phyloP scores from a whole-genome alignment of 2,329 filamentous ascomycete species.

The Hymenoscyphus scutula region DNA sequence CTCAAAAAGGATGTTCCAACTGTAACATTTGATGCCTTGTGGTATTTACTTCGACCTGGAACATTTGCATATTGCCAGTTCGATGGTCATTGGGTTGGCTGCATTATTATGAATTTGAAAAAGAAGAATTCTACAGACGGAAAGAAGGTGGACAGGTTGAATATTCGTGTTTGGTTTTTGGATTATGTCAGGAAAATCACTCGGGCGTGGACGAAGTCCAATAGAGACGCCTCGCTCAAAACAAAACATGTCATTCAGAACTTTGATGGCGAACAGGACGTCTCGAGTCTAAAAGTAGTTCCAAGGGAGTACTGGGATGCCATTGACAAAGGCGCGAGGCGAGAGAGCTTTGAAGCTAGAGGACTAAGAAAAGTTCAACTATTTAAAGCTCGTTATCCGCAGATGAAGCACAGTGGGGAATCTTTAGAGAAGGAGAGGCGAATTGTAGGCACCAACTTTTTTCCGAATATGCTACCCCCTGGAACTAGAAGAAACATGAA shows the following conservation, averaged over 20 bases:
- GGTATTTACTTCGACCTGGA: background rate
- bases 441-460: background rate
- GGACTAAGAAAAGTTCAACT: background rate
- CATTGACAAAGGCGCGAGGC: background rate
- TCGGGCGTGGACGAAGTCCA: background rate
- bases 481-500: background rate
- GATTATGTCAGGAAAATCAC: background rate
- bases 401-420: background rate
- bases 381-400: background rate
- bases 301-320: conserved; percentile 1
- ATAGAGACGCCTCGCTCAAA: background rate
- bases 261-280: background rate
- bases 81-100: background rate
- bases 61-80: conserved; percentile 1
- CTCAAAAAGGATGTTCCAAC: background rate
- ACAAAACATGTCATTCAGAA: background rate
- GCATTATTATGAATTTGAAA: background rate
- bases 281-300: background rate
- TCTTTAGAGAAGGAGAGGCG: background rate
- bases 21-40: background rate
- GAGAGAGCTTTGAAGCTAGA: background rate
- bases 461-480: background rate
- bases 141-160: background rate
- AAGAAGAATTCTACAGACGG: background rate
- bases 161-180: background rate